phyloP scores from a whole-genome alignment of 257 asterid species.

The Thymus mandschuricus region DNA sequence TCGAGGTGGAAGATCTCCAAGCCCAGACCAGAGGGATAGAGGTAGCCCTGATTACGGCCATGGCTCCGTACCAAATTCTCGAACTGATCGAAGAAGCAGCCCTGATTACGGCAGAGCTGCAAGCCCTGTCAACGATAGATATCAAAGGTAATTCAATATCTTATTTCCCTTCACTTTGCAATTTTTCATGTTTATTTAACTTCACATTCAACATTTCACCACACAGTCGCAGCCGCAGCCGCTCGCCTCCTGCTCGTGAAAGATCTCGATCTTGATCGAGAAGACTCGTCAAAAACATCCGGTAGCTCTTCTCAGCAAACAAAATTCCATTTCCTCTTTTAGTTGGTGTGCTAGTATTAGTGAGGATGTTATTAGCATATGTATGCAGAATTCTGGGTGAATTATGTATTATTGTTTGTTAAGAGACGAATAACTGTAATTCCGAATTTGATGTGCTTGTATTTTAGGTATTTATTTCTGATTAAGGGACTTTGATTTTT shows the following conservation, averaged over 20 bases:
- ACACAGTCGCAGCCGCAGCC: slow-evolving; percentile 1
- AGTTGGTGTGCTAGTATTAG: slow-evolving; percentile 22
- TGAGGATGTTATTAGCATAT: slow-evolving; percentile 9
- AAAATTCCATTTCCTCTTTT: not conserved
- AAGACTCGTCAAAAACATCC: slow-evolving; percentile 21
- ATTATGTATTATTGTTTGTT: slow-evolving; percentile 27
- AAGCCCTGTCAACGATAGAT: slow-evolving; percentile 63
- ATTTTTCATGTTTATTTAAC: not conserved
- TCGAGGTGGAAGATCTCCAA: slow-evolving; percentile 66
- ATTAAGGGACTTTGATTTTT: slow-evolving; percentile 7
- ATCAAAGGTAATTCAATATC: slow-evolving; percentile 49
- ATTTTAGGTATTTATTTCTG: slow-evolving; percentile 8
- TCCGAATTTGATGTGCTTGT: slow-evolving; percentile 17
- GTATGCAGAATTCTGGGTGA: slow-evolving; percentile 15
- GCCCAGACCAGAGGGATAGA: slow-evolving; percentile 77
- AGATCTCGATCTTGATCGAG: slow-evolving; percentile 67
- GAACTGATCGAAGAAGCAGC: slow-evolving; percentile 59
- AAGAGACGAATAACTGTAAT: slow-evolving; percentile 19
- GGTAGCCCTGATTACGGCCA: slow-evolving; percentile 96
- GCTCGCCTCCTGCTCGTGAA: slow-evolving; percentile 55
- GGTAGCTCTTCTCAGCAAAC: not conserved
- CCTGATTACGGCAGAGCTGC: slow-evolving; percentile 63
- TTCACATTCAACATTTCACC: slow-evolving; percentile 6
- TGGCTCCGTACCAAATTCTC: slow-evolving; percentile 68
- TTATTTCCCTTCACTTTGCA: not conserved